Conservation (phyloP, 2,329 filamentous ascomycete genomes). For the Verticillium alfalfae region DNA sequence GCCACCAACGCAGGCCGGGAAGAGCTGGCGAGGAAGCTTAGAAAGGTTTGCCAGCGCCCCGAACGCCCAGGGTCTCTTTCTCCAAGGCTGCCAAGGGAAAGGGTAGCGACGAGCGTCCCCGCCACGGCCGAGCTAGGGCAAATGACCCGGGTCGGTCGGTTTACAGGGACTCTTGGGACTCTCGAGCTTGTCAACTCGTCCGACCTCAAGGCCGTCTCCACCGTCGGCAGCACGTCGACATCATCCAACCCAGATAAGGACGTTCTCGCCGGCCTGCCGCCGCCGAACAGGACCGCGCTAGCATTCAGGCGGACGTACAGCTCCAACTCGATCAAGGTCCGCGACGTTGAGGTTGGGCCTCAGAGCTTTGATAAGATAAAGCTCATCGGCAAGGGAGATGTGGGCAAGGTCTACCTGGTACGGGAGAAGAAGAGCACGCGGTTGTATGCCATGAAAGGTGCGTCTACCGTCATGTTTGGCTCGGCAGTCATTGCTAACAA, state of each 20-base stretch:
- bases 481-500: not conserved
- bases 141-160: slow-evolving; percentile 77
- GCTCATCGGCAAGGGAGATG: slow-evolving; percentile 96
- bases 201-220: slow-evolving; percentile 25
- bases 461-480: slow-evolving; percentile 15
- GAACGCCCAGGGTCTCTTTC: slow-evolving; percentile 94
- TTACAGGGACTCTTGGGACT: slow-evolving; percentile 42
- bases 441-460: slow-evolving; percentile 98
- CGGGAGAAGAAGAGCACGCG: slow-evolving; percentile 95
- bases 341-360: slow-evolving; percentile 92
- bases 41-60: slow-evolving; percentile 95
- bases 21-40: slow-evolving; percentile 85
- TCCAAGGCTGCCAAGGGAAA: slow-evolving; percentile 60
- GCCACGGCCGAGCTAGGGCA: slow-evolving; percentile 82
- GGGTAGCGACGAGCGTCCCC: slow-evolving; percentile 60
- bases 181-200: slow-evolving; percentile 42
- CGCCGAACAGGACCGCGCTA: slow-evolving; percentile 61
- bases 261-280: slow-evolving; percentile 55
- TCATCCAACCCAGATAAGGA: slow-evolving; percentile 38
- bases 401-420: slow-evolving; percentile 96
- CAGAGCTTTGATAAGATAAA: slow-evolving; percentile 99
- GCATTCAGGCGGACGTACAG: slow-evolving; percentile 94
- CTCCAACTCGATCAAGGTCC: slow-evolving; percentile 97
- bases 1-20: slow-evolving; percentile 80
- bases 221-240: slow-evolving; percentile 17